Percentiles rank a stretch among this genome's conserved stretches.
Conservation (phyloP, 495 filamentous ascomycete species). For the Aspergillus olivimuriae region DNA sequence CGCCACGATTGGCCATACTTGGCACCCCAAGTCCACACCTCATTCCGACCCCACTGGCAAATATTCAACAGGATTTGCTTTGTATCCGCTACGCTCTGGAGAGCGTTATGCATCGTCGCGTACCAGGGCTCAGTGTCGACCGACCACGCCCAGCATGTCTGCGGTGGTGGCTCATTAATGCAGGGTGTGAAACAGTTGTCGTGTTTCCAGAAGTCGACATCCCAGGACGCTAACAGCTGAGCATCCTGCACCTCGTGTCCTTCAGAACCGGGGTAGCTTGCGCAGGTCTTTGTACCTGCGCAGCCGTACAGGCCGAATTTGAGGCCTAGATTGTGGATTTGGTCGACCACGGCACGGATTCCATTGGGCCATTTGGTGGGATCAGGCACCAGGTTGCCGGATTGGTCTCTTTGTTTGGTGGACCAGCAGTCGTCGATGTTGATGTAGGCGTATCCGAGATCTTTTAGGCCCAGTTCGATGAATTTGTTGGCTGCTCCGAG, state of each 20-base stretch:
- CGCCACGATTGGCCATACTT: slow-evolving; percentile 52
- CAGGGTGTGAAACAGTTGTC: slow-evolving; percentile 51
- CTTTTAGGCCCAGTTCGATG: neutral
- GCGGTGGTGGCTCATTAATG: neutral
- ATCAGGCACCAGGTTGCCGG: slow-evolving; percentile 35
- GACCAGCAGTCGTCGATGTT: slow-evolving; percentile 44
- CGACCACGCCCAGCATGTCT: neutral
- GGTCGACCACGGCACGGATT: slow-evolving; percentile 39
- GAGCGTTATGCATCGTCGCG: too few relatives aligned
- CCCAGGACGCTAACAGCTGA: slow-evolving; percentile 55
- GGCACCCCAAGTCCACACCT: slow-evolving; percentile 43
- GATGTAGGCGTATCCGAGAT: neutral
- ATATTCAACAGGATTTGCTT: too few relatives aligned
- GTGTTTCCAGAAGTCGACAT: slow-evolving; percentile 57
- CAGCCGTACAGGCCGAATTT: slow-evolving; percentile 47
- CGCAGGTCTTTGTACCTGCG: slow-evolving; percentile 39
- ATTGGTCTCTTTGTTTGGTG: slow-evolving; percentile 27
- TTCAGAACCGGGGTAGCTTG: slow-evolving; percentile 48
- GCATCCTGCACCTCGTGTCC: slow-evolving; percentile 59
- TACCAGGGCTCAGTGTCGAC: too few relatives aligned
- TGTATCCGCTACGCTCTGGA: too few relatives aligned
- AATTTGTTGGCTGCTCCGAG: neutral
- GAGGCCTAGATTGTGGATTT: slow-evolving; percentile 38
- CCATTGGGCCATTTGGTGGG: slow-evolving; percentile 39
- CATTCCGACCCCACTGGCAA: too few relatives aligned